These are phyloP conservation scores for Blastomyces percursus DNA, from an alignment of 2,329 filamentous ascomycete genomes.

Conservation along the genomic window DNA sequence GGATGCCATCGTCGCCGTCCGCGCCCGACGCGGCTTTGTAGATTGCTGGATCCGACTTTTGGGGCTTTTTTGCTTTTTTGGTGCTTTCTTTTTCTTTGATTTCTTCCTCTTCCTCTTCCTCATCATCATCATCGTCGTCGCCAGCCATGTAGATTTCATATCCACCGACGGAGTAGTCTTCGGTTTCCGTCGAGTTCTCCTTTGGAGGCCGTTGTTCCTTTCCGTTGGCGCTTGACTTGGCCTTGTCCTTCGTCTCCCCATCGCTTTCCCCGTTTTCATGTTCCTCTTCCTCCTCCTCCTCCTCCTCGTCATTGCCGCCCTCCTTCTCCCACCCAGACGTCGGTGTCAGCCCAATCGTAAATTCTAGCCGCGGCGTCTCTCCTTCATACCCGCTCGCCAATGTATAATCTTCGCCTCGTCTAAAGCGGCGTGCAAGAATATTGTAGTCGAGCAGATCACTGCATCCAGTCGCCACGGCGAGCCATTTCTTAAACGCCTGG, in stretches of 20 bases:
- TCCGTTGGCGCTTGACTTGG: constrained; percentile 24
- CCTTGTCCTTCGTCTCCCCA: constrained; percentile 24
- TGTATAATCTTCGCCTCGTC: constrained; percentile 80
- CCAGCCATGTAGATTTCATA: constrained; percentile 81
- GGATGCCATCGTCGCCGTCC: constrained; percentile 55
- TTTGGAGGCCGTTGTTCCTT: not conserved
- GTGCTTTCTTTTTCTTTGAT: constrained; percentile 36
- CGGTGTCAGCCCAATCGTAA: constrained; percentile 79
- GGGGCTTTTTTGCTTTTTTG: constrained; percentile 23
- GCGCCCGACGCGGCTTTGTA: constrained; percentile 59
- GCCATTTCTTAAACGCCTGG: constrained; percentile 77
- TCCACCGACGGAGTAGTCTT: constrained; percentile 36
- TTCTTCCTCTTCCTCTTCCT: constrained; percentile 53
- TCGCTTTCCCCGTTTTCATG: constrained; percentile 28
- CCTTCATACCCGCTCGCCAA: constrained; percentile 73
- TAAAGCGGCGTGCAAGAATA: constrained; percentile 74
- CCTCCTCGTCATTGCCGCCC: constrained; percentile 42
- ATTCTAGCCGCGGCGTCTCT: constrained; percentile 64
- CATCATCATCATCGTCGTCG: constrained; percentile 56
- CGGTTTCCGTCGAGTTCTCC: constrained; percentile 17
- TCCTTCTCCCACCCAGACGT: constrained; percentile 73
- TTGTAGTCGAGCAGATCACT: constrained; percentile 57
- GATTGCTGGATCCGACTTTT: constrained; percentile 60
- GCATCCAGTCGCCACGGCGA: constrained; percentile 69
- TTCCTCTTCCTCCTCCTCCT: constrained; percentile 25